Percentiles rank a stretch among this genome's conserved stretches.
phyloP scores from a whole-genome alignment of 768 basidiomycete species.

The Kwoniella mangroviensis region DNA sequence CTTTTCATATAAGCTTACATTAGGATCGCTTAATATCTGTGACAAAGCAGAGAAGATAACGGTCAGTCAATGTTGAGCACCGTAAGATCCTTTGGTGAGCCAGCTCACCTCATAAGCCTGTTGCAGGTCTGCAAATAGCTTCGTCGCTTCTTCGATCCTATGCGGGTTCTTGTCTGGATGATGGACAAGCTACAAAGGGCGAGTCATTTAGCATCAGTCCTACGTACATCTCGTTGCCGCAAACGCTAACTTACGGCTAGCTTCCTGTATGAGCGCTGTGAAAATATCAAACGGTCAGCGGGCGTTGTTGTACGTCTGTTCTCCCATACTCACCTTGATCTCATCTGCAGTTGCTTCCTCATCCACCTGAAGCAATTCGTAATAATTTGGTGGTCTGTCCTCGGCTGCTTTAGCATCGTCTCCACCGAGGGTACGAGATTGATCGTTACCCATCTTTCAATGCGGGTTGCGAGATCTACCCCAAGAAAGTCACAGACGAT shows the following conservation, averaged over 20 bases:
- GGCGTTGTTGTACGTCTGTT: background rate
- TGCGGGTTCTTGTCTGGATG: slow-evolving; percentile 71
- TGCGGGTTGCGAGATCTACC: too few species aligned
- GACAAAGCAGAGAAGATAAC: slow-evolving; percentile 1
- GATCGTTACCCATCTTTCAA: slow-evolving; percentile 49
- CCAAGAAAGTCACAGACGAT: background rate
- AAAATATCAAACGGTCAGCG: slow-evolving; percentile 3
- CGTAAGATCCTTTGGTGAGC: background rate
- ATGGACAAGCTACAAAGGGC: slow-evolving; percentile 44
- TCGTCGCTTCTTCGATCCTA: slow-evolving; percentile 81
- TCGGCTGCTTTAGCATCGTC: slow-evolving; percentile 14
- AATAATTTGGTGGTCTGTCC: slow-evolving; percentile 66
- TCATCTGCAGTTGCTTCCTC: slow-evolving; percentile 84
- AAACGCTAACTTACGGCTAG: slow-evolving; percentile 65
- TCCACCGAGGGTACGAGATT: slow-evolving; percentile 28
- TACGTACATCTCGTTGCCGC: too few species aligned
- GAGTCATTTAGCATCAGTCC: background rate
- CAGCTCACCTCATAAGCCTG: slow-evolving; percentile 88
- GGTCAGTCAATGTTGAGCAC: background rate
- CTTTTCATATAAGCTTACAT: slow-evolving; percentile 64
- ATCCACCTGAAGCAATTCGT: slow-evolving; percentile 76
- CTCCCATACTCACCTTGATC: slow-evolving; percentile 70
- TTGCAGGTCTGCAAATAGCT: slow-evolving; percentile 83
- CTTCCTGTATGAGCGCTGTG: slow-evolving; percentile 77
- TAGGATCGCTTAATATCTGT: slow-evolving; percentile 90